phyloP scores from a whole-genome alignment of 2,329 filamentous ascomycete genomes.

The Clathrospora elynae region DNA sequence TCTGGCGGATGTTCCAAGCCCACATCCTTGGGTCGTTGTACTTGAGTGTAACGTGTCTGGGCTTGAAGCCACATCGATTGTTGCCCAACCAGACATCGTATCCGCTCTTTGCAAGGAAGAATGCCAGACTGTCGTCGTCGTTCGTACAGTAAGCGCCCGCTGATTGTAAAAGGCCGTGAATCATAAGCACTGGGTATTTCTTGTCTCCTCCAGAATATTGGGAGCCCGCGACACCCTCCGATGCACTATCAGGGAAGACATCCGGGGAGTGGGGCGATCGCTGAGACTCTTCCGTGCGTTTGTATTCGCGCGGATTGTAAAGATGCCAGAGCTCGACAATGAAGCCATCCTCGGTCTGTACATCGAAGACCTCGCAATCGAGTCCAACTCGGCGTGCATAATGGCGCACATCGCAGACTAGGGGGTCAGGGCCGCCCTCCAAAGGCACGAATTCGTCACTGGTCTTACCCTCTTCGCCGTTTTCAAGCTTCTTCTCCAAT shows the following conservation, averaged over 20 bases:
- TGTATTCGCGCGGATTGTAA: constrained; percentile 79
- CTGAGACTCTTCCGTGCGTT: constrained; percentile 55
- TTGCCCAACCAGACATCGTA: constrained; percentile 97
- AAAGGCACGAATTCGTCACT: constrained; percentile 70
- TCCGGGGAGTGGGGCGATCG: constrained; percentile 63
- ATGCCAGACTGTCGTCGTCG: constrained; percentile 86
- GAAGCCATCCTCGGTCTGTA: constrained; percentile 93
- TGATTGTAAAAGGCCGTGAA: constrained; percentile 87
- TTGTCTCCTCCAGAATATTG: constrained; percentile 51
- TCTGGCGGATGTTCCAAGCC: constrained; percentile 90
- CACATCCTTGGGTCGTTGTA: constrained; percentile 88
- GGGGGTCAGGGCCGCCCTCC: constrained; percentile 78
- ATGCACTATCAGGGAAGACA: constrained; percentile 59
- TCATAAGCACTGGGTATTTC: constrained; percentile 82
- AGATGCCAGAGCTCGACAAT: constrained; percentile 88
- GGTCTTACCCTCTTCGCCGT: constrained; percentile 47
- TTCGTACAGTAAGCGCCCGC: constrained; percentile 88
- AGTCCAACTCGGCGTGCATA: constrained; percentile 88
- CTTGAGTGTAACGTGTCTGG: constrained; percentile 72
- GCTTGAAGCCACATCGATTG: constrained; percentile 84
- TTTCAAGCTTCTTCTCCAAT: constrained; percentile 42
- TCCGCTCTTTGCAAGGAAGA: constrained; percentile 87
- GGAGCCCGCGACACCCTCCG: constrained; percentile 26
- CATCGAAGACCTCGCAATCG: constrained; percentile 79
- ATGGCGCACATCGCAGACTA: constrained; percentile 79